Percentiles rank a stretch among this genome's conserved stretches.
Conservation (phyloP, 2,329 filamentous ascomycete genomes). For the Ceratocystis albifundus region DNA sequence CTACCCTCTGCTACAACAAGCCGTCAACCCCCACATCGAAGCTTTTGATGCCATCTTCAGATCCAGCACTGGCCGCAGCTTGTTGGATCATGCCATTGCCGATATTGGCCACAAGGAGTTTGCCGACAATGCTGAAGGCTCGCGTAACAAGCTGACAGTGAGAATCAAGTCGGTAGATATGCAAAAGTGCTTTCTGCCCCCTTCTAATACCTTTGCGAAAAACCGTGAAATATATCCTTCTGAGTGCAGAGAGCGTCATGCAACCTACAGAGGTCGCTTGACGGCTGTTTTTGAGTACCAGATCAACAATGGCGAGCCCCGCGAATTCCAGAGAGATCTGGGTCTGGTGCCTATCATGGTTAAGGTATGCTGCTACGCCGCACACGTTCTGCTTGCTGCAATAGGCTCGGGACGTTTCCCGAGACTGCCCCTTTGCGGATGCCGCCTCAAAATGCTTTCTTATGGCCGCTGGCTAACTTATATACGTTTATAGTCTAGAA, state of each 20-base stretch:
- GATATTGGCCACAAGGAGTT: constrained; percentile 87
- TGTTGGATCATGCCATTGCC: constrained; percentile 61
- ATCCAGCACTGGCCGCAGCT: constrained; percentile 23
- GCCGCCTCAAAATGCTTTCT: too few species aligned
- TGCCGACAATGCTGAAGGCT: constrained; percentile 56
- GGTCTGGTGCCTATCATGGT: constrained; percentile 90
- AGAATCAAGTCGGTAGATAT: constrained; percentile 71
- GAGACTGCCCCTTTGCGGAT: too few species aligned
- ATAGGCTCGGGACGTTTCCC: too few species aligned
- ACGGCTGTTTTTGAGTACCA: constrained; percentile 72
- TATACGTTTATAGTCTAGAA: constrained; percentile 53
- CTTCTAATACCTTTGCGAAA: constrained; percentile 70
- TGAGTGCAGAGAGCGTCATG: constrained; percentile 89
- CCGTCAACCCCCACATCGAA: constrained; percentile 85
- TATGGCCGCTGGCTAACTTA: not conserved
- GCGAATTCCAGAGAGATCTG: constrained; percentile 72
- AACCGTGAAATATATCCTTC: constrained; percentile 81
- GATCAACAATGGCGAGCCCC: constrained; percentile 76
- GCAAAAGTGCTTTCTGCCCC: constrained; percentile 67
- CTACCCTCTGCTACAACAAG: constrained; percentile 73
- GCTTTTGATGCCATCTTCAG: constrained; percentile 84
- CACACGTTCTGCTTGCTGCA: too few species aligned
- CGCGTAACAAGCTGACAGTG: constrained; percentile 64
- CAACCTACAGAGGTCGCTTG: constrained; percentile 79
- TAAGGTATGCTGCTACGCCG: constrained; percentile 48